phyloP scores from a whole-genome alignment of 1,139 yeast species.

The Geotrichum klebahnii region DNA sequence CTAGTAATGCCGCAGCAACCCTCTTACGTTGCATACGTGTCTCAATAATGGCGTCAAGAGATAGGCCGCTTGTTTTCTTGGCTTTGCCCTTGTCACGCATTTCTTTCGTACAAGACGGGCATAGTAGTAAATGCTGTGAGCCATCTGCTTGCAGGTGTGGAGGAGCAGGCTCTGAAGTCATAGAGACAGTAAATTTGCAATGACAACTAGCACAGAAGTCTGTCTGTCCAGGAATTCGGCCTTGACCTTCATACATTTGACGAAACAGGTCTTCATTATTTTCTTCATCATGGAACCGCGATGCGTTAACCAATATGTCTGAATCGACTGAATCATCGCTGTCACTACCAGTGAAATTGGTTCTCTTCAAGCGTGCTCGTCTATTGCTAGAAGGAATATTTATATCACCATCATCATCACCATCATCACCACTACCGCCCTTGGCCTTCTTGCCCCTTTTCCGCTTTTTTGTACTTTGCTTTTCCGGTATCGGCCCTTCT shows the following conservation, averaged over 20 bases:
- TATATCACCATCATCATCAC: background rate
- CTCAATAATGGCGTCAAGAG: constrained; percentile 47
- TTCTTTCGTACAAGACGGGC: constrained; percentile 58
- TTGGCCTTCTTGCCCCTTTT: background rate
- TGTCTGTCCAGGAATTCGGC: constrained; percentile 31
- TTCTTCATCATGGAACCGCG: constrained; percentile 26
- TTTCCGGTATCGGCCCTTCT: background rate
- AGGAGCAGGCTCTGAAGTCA: constrained; percentile 22
- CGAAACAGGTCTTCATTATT: constrained; percentile 25
- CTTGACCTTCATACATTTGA: constrained; percentile 16
- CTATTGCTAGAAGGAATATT: no score
- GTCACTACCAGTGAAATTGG: constrained; percentile 17
- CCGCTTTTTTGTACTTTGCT: background rate
- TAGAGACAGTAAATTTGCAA: constrained; percentile 23
- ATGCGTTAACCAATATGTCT: background rate
- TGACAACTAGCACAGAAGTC: constrained; percentile 33
- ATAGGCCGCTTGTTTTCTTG: constrained; percentile 37
- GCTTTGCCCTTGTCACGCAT: constrained; percentile 40
- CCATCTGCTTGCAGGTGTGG: constrained; percentile 14
- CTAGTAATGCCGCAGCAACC: constrained; percentile 78
- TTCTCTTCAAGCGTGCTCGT: background rate
- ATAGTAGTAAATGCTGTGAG: constrained; percentile 40
- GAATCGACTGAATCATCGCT: constrained; percentile 19
- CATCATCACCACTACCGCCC: background rate
- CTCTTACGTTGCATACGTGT: constrained; percentile 72